Evolutionary conservation across 768 basidiomycete genomes (phyloP).

Genomic region (Amanita exitialis): DNA sequence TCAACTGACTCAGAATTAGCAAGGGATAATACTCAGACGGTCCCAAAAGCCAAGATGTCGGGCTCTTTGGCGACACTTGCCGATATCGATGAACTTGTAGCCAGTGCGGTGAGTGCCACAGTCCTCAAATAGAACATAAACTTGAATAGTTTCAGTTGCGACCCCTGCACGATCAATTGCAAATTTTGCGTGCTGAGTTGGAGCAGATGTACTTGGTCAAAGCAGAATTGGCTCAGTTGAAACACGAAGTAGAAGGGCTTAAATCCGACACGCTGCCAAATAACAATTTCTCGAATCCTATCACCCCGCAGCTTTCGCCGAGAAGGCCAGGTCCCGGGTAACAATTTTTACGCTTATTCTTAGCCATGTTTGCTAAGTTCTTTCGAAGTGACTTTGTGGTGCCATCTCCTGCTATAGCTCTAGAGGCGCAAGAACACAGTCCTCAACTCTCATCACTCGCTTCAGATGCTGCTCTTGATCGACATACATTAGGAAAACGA

Average conservation of each 20-base stretch:
- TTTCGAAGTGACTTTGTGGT: conserved; percentile 15
- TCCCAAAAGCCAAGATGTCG: conserved; percentile 1
- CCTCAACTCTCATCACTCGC: background rate
- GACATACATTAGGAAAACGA: conserved; percentile 1
- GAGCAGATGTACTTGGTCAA: conserved; percentile 23
- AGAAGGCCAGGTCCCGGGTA: conserved; percentile 12
- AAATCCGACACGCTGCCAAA: background rate
- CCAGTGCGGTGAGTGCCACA: conserved; percentile 21
- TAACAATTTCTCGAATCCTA: conserved; percentile 6
- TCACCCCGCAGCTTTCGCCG: conserved; percentile 14
- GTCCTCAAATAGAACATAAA: background rate
- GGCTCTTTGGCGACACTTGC: conserved; percentile 13
- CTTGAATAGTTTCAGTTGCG: conserved; percentile 21
- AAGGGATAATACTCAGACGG: background rate
- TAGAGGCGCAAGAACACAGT: background rate
- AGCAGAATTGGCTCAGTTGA: conserved; percentile 22
- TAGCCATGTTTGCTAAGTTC: background rate
- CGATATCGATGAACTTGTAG: conserved; percentile 19
- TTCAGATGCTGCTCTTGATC: background rate
- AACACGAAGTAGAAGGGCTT: conserved; percentile 17
- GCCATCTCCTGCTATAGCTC: conserved; percentile 9
- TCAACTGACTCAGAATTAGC: background rate
- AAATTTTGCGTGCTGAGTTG: conserved; percentile 36
- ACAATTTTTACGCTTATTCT: conserved; percentile 1
- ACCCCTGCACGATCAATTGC: conserved; percentile 42